A percentile compares a stretch with the other conserved stretches of the same genome.
Evolutionary conservation across 352 stramenopile species (phyloP).

Genomic region (Globisporangium carolinianum): DNA sequence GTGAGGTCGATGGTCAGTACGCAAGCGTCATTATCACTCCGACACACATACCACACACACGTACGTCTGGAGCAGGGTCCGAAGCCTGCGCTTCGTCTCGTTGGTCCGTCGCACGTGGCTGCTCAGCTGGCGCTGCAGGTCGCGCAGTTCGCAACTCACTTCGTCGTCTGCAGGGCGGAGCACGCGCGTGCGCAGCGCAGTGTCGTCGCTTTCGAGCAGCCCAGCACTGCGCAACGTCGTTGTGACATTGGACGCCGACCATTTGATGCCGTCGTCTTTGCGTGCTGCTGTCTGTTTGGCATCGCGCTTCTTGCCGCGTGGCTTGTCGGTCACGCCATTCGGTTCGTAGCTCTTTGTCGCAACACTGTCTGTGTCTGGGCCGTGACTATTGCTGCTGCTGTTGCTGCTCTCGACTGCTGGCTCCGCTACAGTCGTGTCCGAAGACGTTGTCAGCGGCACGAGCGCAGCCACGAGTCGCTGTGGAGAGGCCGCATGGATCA

Average conservation of each 20-base stretch:
- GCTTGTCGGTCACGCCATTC: neutral
- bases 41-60: neutral
- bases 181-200: slow-evolving; percentile 21
- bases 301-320: slow-evolving; percentile 1
- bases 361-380: too few relatives aligned
- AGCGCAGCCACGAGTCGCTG: slow-evolving; percentile 15
- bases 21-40: too few relatives aligned
- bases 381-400: too few relatives aligned
- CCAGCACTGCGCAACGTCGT: slow-evolving; percentile 31
- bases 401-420: neutral
- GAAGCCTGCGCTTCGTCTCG: slow-evolving; percentile 49
- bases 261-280: slow-evolving; percentile 7
- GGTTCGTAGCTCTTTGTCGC: neutral
- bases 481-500: too few relatives aligned
- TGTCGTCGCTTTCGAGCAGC: slow-evolving; percentile 32
- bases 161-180: slow-evolving; percentile 41
- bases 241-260: slow-evolving; percentile 22
- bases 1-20: too few relatives aligned
- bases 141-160: slow-evolving; percentile 55
- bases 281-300: neutral
- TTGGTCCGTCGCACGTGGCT: slow-evolving; percentile 41
- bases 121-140: slow-evolving; percentile 36
- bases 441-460: slow-evolving; percentile 3
- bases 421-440: neutral
- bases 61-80: slow-evolving; percentile 46